A percentile compares a stretch with the other conserved stretches of the same genome.
These are phyloP conservation scores for Picea mariana DNA, from an alignment of 83 land plant genomes.

Conservation along the genomic window DNA sequence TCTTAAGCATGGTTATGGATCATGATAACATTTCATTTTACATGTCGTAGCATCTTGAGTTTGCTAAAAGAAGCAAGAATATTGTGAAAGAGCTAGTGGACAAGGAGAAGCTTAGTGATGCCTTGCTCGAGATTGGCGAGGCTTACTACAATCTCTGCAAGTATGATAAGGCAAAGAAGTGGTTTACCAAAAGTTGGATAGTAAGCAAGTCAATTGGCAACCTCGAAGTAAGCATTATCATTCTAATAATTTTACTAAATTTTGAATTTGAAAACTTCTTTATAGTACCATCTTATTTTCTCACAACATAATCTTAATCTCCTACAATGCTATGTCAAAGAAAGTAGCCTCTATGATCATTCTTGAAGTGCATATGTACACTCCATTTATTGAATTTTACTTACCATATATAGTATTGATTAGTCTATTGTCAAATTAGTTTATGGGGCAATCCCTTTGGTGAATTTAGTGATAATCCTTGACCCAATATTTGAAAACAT, in stretches of 20 bases:
- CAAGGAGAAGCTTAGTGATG: slow-evolving; percentile 86
- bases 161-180: slow-evolving; percentile 77
- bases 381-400: too few species aligned
- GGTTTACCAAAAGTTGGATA: slow-evolving; percentile 82
- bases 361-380: neutral
- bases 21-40: slow-evolving; percentile 8
- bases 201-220: slow-evolving; percentile 67
- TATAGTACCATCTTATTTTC: neutral
- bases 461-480: neutral
- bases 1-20: neutral
- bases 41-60: slow-evolving; percentile 56
- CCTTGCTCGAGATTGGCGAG: slow-evolving; percentile 74
- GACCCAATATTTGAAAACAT: neutral
- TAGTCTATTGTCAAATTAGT: too few species aligned
- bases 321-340: neutral
- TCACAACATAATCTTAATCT: neutral
- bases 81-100: slow-evolving; percentile 76
- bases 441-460: too few species aligned
- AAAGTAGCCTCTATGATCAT: neutral
- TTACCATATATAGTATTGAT: too few species aligned
- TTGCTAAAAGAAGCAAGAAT: slow-evolving; percentile 70
- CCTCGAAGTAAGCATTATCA: slow-evolving; percentile 61
- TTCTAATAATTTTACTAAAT: too few species aligned
- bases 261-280: neutral
- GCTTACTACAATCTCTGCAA: slow-evolving; percentile 79